Evolutionary conservation across 2,329 filamentous ascomycete genomes (phyloP).

Genomic region (Eutypa lata): DNA sequence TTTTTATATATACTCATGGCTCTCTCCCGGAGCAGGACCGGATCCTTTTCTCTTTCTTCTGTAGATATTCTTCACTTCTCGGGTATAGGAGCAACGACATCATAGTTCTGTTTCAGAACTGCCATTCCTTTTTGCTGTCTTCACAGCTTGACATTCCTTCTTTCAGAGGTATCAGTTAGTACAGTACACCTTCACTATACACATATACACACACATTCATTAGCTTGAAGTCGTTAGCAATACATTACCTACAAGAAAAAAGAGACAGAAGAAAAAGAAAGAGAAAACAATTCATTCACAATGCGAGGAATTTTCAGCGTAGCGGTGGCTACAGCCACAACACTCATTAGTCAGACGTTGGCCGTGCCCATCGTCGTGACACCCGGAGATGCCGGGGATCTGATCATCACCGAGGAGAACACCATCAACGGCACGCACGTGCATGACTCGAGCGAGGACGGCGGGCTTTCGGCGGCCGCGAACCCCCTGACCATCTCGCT

Average conservation of each 20-base stretch:
- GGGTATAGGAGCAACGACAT: background rate
- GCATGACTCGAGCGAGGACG: background rate
- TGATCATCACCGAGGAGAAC: constrained; percentile 36
- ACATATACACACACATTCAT: background rate
- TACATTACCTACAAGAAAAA: background rate
- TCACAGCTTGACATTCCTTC: background rate
- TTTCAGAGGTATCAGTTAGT: background rate
- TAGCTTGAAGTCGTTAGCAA: background rate
- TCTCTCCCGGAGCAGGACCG: background rate
- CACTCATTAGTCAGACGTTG: constrained; percentile 19
- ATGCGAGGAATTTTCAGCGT: constrained; percentile 24
- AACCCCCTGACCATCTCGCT: constrained; percentile 26
- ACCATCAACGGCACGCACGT: constrained; percentile 35
- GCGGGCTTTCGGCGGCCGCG: background rate
- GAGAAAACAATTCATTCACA: background rate
- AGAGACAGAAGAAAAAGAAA: background rate
- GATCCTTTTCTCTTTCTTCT: background rate
- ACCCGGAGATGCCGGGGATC: constrained; percentile 28
- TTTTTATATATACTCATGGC: too few species aligned
- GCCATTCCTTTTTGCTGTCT: background rate
- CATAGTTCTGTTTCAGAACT: background rate
- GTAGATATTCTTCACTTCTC: background rate
- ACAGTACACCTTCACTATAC: background rate
- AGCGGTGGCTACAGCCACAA: constrained; percentile 18
- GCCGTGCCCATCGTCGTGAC: constrained; percentile 32